These are phyloP conservation scores for Trametes cinnabarina DNA, from an alignment of 768 basidiomycete species.

Conservation along the genomic window DNA sequence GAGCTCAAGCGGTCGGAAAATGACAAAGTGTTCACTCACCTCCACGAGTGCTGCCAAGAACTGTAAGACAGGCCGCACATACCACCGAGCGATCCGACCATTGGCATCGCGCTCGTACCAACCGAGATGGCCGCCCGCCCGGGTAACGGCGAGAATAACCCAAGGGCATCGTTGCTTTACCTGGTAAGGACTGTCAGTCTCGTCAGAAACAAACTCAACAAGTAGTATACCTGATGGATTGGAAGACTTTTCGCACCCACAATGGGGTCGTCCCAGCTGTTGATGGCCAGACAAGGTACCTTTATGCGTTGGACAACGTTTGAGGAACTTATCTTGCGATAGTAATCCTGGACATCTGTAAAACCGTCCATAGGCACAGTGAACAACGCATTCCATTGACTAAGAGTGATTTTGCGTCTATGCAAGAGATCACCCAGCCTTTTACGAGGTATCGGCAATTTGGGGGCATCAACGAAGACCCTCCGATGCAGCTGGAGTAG, in stretches of 20 bases:
- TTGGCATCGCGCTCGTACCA: conserved; percentile 22
- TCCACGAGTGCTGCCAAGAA: conserved; percentile 23
- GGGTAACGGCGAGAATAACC: conserved; percentile 22
- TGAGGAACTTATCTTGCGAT: conserved; percentile 17
- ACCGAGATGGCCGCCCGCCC: conserved; percentile 25
- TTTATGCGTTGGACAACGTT: conserved; percentile 11
- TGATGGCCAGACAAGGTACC: conserved; percentile 22
- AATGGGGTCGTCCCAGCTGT: conserved; percentile 25
- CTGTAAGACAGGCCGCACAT: conserved; percentile 21
- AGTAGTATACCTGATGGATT: conserved; percentile 7
- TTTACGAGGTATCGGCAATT: conserved; percentile 1
- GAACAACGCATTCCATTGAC: conserved; percentile 17
- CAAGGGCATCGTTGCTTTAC: conserved; percentile 12
- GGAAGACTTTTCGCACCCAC: conserved; percentile 13
- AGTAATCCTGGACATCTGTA: conserved; percentile 19
- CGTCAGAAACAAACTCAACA: too few species aligned
- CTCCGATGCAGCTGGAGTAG: conserved; percentile 18
- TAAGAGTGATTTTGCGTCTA: conserved; percentile 10
- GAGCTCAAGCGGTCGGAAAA: neutral
- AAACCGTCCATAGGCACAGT: conserved; percentile 21
- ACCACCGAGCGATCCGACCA: conserved; percentile 21
- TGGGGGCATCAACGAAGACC: conserved; percentile 11
- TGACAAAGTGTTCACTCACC: conserved; percentile 8
- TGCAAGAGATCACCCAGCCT: conserved; percentile 9
- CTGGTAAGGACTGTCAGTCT: conserved; percentile 1